A percentile compares a stretch with the other conserved stretches of the same genome.
Conservation (phyloP, 768 basidiomycete species). For the Termitomyces bulborhizus region DNA sequence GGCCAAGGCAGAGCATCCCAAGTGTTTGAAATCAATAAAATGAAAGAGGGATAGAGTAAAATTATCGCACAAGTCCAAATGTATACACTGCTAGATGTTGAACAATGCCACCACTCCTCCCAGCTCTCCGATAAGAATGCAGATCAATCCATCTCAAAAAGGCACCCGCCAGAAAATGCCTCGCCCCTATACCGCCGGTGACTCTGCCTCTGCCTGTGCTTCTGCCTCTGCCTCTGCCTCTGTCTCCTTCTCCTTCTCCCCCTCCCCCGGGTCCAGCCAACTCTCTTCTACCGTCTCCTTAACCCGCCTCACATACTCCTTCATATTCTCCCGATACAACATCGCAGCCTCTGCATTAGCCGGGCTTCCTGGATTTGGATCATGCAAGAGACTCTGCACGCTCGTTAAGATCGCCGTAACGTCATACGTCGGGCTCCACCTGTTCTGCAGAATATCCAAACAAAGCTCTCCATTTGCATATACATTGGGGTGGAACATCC, state of each 20-base stretch:
- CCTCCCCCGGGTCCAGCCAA: conserved; percentile 85
- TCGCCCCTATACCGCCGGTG: background rate
- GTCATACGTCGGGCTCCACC: conserved; percentile 99
- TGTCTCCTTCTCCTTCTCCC: conserved; percentile 23
- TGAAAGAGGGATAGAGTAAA: background rate
- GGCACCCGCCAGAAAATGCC: background rate
- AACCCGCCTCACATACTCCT: conserved; percentile 92
- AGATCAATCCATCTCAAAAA: background rate
- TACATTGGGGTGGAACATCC: conserved; percentile 99
- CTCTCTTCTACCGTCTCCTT: conserved; percentile 93
- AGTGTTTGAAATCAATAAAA: background rate
- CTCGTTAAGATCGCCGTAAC: conserved; percentile 97
- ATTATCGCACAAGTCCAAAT: conserved; percentile 5
- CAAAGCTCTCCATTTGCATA: conserved; percentile 98
- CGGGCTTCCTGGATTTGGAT: conserved; percentile 97
- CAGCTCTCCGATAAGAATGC: background rate
- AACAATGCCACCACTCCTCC: background rate
- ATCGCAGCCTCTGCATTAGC: conserved; percentile 98
- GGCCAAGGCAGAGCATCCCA: background rate
- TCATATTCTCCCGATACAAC: conserved; percentile 96
- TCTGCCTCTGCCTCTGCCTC: background rate
- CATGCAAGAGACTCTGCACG: conserved; percentile 92
- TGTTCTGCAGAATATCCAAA: conserved; percentile 96
- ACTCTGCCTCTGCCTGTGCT: background rate
- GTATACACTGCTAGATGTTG: conserved; percentile 1